Base-by-base conservation (phyloP, 805 yeast species). In the Huiozyma sinensis region DNA sequence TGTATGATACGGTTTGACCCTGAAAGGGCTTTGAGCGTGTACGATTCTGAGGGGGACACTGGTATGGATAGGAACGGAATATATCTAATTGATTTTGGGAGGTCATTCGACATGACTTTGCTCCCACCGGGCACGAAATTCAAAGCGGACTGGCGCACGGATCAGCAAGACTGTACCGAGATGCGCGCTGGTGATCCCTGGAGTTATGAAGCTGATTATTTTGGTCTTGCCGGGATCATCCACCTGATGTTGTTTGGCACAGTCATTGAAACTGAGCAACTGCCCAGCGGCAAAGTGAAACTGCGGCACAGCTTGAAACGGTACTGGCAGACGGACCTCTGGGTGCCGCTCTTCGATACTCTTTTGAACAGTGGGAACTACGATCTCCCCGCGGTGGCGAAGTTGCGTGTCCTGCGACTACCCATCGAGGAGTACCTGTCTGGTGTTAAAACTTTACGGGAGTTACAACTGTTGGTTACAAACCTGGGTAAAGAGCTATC, bases 191-290 rank as follows among this genome's bases (percentile, higher is more conserved):
- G 72, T 4, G 55, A 67, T 41, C 73, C 82, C 0, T 88, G 95
- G 94, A 73, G 76, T 2, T 84, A 72, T 54, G 87, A 88, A 56
- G 79, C 81, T 3, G 97, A 88, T 63, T 86, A 86, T 57, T 83
- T 73, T 58, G 95, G 95, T 0, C 49, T 85, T 13, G 96, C 95
- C 0, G 73, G 78, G 32, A 74, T 83, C 0, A 66, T 86, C 2
- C 90, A 87, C 54, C 71, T 79, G 0, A 63, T 88, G 71, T 65
- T 88, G 12, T 87, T 79, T 66, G 94, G 94, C 0, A 66, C 70
- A 10, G 71, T 72, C 44, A 79, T 87, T 29, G 74, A 73, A 40
- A 68, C 75, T 0, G 58, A 57, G 1, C 55, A 57, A 13, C 49
- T 59, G 27, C 47, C 51, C 9, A 53, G 54, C 7, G 65, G 63